Conservation (phyloP, 2,329 filamentous ascomycete genomes). For the Colletotrichum karsti region DNA sequence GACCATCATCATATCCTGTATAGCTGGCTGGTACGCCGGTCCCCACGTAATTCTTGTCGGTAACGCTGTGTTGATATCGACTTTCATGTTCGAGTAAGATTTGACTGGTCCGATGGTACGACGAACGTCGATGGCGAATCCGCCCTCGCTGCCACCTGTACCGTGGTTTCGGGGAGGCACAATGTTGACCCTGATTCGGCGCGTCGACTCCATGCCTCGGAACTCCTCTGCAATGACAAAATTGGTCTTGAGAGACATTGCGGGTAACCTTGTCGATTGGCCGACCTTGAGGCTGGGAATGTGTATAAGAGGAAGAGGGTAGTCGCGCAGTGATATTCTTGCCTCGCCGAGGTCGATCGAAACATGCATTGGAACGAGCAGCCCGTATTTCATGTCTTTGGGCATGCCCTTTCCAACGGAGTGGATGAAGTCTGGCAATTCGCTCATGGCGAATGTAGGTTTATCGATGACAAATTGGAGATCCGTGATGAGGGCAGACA, state of each 20-base stretch:
- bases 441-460: slow-evolving; percentile 85
- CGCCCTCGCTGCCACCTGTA: slow-evolving; percentile 61
- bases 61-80: slow-evolving; percentile 92
- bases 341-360: slow-evolving; percentile 91
- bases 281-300: slow-evolving; percentile 83
- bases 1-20: slow-evolving; percentile 99
- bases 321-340: slow-evolving; percentile 87
- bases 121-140: slow-evolving; percentile 86
- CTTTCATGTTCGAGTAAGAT: slow-evolving; percentile 89
- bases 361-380: slow-evolving; percentile 90
- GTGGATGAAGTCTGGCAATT: slow-evolving; percentile 86
- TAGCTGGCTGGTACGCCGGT: slow-evolving; percentile 95
- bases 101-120: slow-evolving; percentile 95
- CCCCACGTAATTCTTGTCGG: slow-evolving; percentile 97
- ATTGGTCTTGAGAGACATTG: slow-evolving; percentile 85
- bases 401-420: slow-evolving; percentile 97
- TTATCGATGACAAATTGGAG: slow-evolving; percentile 89
- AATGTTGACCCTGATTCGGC: slow-evolving; percentile 84
- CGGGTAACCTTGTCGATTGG: slow-evolving; percentile 82
- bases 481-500: slow-evolving; percentile 84
- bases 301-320: slow-evolving; percentile 90
- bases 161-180: slow-evolving; percentile 75
- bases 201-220: slow-evolving; percentile 79
- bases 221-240: slow-evolving; percentile 98
- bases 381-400: slow-evolving; percentile 85